These are phyloP conservation scores for Paracoccidioides brasiliensis DNA, from an alignment of 2,329 filamentous ascomycete species.

Conservation along the genomic window DNA sequence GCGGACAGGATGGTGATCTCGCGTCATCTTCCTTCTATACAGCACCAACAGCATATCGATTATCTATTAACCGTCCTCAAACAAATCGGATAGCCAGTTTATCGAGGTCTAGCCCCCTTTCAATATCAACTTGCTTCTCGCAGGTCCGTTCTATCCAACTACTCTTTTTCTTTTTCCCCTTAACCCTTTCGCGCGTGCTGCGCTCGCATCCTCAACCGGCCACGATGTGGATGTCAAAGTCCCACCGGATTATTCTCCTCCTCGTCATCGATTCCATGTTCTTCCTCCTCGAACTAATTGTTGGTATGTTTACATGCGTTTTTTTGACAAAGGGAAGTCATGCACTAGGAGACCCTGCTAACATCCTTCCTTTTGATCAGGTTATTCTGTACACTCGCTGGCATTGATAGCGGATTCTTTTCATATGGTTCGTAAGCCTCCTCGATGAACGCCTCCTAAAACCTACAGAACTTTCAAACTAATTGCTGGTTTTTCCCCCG, in stretches of 20 bases:
- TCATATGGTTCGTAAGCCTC: constrained; percentile 61
- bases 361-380: constrained; percentile 19
- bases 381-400: constrained; percentile 78
- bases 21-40: not conserved
- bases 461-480: not conserved
- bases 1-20: not conserved
- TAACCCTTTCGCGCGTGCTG: not conserved
- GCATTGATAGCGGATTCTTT: constrained; percentile 94
- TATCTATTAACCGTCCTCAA: not conserved
- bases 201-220: not conserved
- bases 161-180: not conserved
- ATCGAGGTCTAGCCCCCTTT: not conserved
- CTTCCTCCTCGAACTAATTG: constrained; percentile 77
- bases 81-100: not conserved
- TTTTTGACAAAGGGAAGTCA: not conserved
- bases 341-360: not conserved
- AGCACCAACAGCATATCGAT: too few species aligned
- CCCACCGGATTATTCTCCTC: constrained; percentile 82
- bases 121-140: not conserved
- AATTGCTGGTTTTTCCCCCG: not conserved
- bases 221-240: constrained; percentile 78
- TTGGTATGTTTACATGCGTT: constrained; percentile 36
- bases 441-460: not conserved
- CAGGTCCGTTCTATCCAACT: not conserved
- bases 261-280: constrained; percentile 80